These are phyloP conservation scores for Eremothecium gossypii DNA, from an alignment of 1,139 yeast species.

Conservation along the genomic window DNA sequence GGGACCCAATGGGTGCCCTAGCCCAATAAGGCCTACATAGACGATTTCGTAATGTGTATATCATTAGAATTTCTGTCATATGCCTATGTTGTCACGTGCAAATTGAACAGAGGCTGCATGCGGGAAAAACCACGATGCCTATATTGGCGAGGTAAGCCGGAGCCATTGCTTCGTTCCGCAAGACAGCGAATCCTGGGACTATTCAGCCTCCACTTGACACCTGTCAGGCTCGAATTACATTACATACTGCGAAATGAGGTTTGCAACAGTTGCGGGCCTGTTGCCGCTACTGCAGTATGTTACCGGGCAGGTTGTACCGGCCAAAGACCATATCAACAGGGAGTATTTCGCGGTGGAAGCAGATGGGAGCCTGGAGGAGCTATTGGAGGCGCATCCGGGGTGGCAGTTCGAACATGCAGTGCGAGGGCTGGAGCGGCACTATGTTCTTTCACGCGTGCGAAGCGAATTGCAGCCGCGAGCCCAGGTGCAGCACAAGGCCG, in stretches of 20 bases:
- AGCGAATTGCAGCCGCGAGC: conserved; percentile 11
- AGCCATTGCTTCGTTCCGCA: no score
- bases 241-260: no score
- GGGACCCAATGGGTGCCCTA: conserved; percentile 84
- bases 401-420: conserved; percentile 52
- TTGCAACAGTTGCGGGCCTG: neutral
- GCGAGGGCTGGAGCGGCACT: conserved; percentile 49
- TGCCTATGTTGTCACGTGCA: no score
- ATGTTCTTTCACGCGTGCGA: conserved; percentile 42
- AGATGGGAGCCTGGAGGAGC: conserved; percentile 25
- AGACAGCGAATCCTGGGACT: no score
- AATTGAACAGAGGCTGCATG: no score
- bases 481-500: conserved; percentile 9
- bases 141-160: no score
- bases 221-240: no score
- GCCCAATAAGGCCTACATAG: conserved; percentile 31
- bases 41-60: no score
- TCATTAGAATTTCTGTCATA: no score
- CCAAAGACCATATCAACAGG: conserved; percentile 27
- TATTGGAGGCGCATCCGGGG: conserved; percentile 33
- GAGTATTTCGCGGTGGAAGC: conserved; percentile 54
- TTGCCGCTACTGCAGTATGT: neutral
- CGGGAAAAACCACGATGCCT: no score
- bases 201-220: no score
- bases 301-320: conserved; percentile 24